Conservation (phyloP, 164 flowering plant species). For the Magnolia officinalis region DNA sequence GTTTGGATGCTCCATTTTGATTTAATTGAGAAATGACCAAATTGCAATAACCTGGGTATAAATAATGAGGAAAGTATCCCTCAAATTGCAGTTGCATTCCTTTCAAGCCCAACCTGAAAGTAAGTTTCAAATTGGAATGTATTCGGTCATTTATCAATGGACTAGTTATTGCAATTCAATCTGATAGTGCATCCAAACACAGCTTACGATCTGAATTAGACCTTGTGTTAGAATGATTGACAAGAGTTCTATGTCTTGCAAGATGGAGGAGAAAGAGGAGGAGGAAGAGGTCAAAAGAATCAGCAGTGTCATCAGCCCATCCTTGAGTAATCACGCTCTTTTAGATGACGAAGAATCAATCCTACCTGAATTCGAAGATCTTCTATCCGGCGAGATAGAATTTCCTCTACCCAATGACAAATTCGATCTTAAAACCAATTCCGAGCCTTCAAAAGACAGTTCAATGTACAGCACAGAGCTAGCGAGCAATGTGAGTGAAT, state of each 20-base stretch:
- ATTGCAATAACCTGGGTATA: no score
- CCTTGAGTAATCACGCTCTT: slow-evolving; percentile 29
- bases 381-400: slow-evolving; percentile 74
- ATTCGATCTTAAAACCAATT: slow-evolving; percentile 24
- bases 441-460: slow-evolving; percentile 44
- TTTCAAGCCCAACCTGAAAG: no score
- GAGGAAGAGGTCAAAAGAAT: slow-evolving; percentile 89
- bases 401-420: slow-evolving; percentile 52
- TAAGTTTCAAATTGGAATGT: no score
- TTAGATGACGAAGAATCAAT: slow-evolving; percentile 31
- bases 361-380: slow-evolving; percentile 75
- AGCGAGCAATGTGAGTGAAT: slow-evolving; percentile 68
- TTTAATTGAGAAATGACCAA: background rate
- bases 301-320: slow-evolving; percentile 55
- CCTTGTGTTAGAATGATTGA: background rate
- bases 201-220: background rate
- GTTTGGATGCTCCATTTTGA: background rate
- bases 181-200: no score
- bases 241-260: slow-evolving; percentile 16
- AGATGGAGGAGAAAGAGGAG: slow-evolving; percentile 54
- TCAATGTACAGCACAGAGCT: slow-evolving; percentile 60
- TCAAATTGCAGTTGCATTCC: no score
- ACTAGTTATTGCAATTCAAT: no score
- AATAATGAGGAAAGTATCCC: no score
- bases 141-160: no score